Percentiles rank a stretch among this genome's conserved stretches.
These are phyloP conservation scores for Xerocomus amazonicus DNA, from an alignment of 1,284 basidiomycete species.

Conservation along the genomic window DNA sequence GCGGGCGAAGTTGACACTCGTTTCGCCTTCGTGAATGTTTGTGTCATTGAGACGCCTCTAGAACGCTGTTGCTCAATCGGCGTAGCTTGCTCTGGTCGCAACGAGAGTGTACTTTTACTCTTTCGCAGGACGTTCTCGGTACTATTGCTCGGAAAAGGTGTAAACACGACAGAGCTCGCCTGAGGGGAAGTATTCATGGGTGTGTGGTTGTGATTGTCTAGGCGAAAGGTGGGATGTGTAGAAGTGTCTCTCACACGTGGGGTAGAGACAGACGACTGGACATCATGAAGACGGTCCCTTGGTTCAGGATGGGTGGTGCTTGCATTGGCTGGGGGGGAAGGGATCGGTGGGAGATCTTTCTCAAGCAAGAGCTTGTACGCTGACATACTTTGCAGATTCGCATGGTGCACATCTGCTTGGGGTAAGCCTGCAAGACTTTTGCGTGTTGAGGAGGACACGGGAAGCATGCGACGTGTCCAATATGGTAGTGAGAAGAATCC, in stretches of 20 bases:
- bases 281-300: too few relatives aligned
- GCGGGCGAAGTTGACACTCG: slow-evolving; percentile 36
- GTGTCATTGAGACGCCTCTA: slow-evolving; percentile 44
- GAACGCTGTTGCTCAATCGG: slow-evolving; percentile 36
- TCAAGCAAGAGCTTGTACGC: slow-evolving; percentile 40
- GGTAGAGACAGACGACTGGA: slow-evolving; percentile 14
- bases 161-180: slow-evolving; percentile 22
- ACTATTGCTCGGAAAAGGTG: slow-evolving; percentile 15
- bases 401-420: slow-evolving; percentile 31
- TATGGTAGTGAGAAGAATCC: slow-evolving; percentile 60
- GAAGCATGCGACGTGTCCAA: slow-evolving; percentile 54
- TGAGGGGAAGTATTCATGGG: slow-evolving; percentile 18
- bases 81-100: slow-evolving; percentile 13
- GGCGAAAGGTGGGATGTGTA: slow-evolving; percentile 16
- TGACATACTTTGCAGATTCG: slow-evolving; percentile 16
- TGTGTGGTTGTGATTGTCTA: slow-evolving; percentile 24
- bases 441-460: slow-evolving; percentile 29
- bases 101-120: slow-evolving; percentile 23
- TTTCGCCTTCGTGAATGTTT: slow-evolving; percentile 39
- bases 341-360: slow-evolving; percentile 68
- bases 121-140: slow-evolving; percentile 26
- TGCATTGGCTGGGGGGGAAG: slow-evolving; percentile 23
- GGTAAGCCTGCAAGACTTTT: slow-evolving; percentile 17
- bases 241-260: slow-evolving; percentile 15
- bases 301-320: not conserved